Base-by-base conservation (phyloP, 371 early-diverging fungal genomes). In the Mucor velutinosus region DNA sequence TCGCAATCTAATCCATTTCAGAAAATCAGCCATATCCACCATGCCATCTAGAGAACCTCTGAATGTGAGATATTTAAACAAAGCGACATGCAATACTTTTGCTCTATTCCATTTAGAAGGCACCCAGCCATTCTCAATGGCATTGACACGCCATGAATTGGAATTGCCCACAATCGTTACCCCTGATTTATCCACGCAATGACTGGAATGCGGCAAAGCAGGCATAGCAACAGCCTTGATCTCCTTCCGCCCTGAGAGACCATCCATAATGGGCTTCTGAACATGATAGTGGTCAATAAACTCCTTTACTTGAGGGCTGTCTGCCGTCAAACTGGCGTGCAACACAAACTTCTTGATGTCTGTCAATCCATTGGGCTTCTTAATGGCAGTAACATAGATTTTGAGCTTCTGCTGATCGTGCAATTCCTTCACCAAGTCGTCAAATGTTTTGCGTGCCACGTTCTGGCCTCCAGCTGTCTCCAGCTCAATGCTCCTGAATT, bases 341-440 rank as follows among this genome's bases (percentile, higher is more conserved):
- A 73, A 19, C 5, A 73, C 23, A 37, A 73, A 59, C 1, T 55
- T 66, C 25, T 69, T 73, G 35, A 56, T 58, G 23, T 65, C 69
- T 17, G 37, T 51, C n/a, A 73, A 2, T 2, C 73, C 73, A 29
- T 35, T 66, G 2, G 32, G 23, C 15, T 37, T 62, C 12, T 55
- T 19, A 19, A 69, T 63, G 4, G 58, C 14, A 8, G 33, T 61
- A 1, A 60, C 59, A 55, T 62, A 62, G 1, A 63, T 7, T 4
- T 21, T 69, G 5, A 73, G 55, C 51, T 61, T 62, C 10, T 63
- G 56, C n/a, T 73, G 58, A 2, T 41, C 39, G 15, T 69, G 69
- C 25, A 72, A 23, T 25, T 61, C 32, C 21, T 57, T 35, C 0
- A 43, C 47, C 29, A 72, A 29, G 3, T 17, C 30, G 3, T 37